Conservation (phyloP, 345 rosid genomes). For the Rhodamnia rubescens region DNA sequence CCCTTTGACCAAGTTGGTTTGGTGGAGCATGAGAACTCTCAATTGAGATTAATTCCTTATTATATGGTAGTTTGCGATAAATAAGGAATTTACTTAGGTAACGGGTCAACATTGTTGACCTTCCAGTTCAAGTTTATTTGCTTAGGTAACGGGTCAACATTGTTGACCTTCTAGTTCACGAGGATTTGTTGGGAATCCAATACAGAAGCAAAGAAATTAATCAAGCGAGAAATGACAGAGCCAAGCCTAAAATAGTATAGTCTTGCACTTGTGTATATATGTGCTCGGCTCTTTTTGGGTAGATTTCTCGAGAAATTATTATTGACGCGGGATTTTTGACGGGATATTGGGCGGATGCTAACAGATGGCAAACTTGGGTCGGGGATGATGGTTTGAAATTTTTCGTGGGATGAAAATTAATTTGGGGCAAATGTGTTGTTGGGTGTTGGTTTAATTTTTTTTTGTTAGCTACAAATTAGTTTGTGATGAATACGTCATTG, state of each 20-base stretch:
- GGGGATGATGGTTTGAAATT: accelerated
- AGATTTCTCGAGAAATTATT: background rate
- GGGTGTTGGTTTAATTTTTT: accelerated
- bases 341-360: background rate
- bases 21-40: background rate
- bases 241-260: background rate
- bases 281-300: background rate
- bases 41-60: background rate
- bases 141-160: background rate
- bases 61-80: background rate
- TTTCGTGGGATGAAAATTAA: background rate
- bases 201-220: background rate
- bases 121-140: background rate
- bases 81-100: background rate
- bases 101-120: background rate
- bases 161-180: background rate
- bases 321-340: background rate
- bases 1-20: background rate
- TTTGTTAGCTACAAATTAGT: background rate
- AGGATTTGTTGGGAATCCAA: background rate
- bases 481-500: background rate
- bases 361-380: accelerated
- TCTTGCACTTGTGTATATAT: background rate
- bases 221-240: background rate
- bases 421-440: background rate